Base-by-base conservation (phyloP, 768 basidiomycete species). In the Psilocybe sp. region DNA sequence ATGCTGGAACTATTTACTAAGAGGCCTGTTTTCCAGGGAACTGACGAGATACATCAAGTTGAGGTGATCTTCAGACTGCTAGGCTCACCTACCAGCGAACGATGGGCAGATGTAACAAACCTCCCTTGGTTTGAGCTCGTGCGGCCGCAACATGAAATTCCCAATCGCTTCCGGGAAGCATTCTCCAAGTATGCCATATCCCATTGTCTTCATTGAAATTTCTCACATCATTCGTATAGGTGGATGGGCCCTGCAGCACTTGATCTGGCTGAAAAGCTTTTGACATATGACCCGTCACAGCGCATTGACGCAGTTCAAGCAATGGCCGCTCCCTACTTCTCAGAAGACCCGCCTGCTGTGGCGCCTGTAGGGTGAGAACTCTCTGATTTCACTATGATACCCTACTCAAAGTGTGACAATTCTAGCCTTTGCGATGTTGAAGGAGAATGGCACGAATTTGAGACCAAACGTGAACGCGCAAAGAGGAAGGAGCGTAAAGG, bases 81-180 rank as follows among this genome's bases (percentile, higher is more conserved):
- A 64, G 97, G 97, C 15, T 95, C 95, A 1, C 96, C 97, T 0
- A 85, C 82, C 19, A 65, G 80, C 10, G 82, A 85, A 28, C 81
- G 84, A 45, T 99, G 97, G 97, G 79, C 89, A 4, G 84, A 80
- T 12, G 72, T 98, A 35, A 76, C 80, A 9, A 85, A 85, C 61
- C 71, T 99, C 43, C 97, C 97, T 2, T 99, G 97, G 97, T 99
- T 92, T 63, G 97, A 99, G 65, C 79, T 99, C n/a, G 87, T 99
- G 44, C 94, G 92, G 65, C 94, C 96, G 1, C 87, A 82, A 60
- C 85, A 91, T 43, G 65, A 69, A 11, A 69, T 92, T 9, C 78
- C 80, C 13, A 89, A 88, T 59, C 83, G 78, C 49, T 93, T 99
- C 61, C 77, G 89, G 42, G 86, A 89, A 40, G 68, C 85, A n/a